phyloP scores from a whole-genome alignment of 768 basidiomycete genomes.

The Pholiota molesta region DNA sequence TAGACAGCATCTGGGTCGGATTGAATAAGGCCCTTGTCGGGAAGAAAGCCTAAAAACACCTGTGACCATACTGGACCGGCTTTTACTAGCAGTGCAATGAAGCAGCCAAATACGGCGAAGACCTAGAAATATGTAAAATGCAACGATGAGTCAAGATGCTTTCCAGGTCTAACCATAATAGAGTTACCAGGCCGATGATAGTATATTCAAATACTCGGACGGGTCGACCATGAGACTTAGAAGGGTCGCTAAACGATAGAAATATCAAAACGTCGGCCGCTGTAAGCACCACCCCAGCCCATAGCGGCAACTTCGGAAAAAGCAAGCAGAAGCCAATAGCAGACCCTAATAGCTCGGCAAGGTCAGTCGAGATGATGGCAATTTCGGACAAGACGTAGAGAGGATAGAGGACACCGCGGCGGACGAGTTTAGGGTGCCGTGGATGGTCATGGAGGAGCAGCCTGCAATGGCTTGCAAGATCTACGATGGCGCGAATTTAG shows the following conservation, averaged over 20 bases:
- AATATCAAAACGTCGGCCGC: conserved; percentile 62
- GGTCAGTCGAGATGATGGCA: conserved; percentile 68
- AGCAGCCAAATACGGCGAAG: conserved; percentile 65
- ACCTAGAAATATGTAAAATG: conserved; percentile 35
- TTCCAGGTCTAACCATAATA: conserved; percentile 22
- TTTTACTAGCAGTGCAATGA: conserved; percentile 65
- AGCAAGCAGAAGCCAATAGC: conserved; percentile 72
- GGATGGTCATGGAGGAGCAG: conserved; percentile 56
- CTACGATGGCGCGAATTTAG: conserved; percentile 28
- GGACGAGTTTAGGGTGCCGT: conserved; percentile 46
- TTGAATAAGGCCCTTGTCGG: conserved; percentile 53
- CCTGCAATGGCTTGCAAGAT: conserved; percentile 64
- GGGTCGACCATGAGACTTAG: conserved; percentile 52
- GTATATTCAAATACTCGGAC: conserved; percentile 60
- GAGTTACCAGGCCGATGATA: conserved; percentile 54
- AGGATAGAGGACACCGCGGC: conserved; percentile 55
- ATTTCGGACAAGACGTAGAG: conserved; percentile 57
- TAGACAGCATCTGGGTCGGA: conserved; percentile 53
- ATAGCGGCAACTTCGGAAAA: conserved; percentile 60
- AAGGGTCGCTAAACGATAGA: conserved; percentile 62
- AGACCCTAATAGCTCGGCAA: conserved; percentile 70
- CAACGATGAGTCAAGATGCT: conserved; percentile 18
- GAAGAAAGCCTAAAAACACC: conserved; percentile 72
- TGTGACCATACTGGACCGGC: conserved; percentile 66
- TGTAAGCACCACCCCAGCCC: conserved; percentile 58